These are phyloP conservation scores for Fusarium camptoceras DNA, from an alignment of 2,329 filamentous ascomycete genomes.

Conservation along the genomic window DNA sequence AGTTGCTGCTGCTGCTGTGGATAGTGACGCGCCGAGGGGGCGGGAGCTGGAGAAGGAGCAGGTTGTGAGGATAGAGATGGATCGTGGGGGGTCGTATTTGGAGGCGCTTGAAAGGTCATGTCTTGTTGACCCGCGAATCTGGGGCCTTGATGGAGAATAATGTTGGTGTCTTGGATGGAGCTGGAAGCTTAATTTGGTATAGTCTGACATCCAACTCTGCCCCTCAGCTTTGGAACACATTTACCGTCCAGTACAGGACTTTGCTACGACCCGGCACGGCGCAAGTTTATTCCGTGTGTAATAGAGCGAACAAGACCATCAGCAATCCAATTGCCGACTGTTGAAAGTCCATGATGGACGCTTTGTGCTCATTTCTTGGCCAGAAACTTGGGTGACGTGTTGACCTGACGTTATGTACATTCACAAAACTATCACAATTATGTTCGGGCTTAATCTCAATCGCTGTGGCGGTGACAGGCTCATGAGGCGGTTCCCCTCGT, in stretches of 20 bases:
- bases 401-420: background rate
- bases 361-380: background rate
- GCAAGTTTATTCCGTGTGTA: background rate
- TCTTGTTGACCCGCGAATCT: constrained; percentile 42
- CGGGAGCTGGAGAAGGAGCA: constrained; percentile 31
- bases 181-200: constrained; percentile 45
- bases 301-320: background rate
- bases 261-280: background rate
- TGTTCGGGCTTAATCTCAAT: background rate
- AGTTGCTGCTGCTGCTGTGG: constrained; percentile 44
- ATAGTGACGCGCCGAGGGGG: constrained; percentile 45
- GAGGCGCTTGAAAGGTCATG: constrained; percentile 48
- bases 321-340: background rate
- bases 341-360: background rate
- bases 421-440: background rate
- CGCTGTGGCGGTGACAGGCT: background rate
- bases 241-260: background rate
- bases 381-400: background rate
- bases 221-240: constrained; percentile 7
- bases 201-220: constrained; percentile 27
- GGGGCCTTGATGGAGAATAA: constrained; percentile 40
- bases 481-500: background rate
- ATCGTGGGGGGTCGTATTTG: constrained; percentile 38
- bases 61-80: constrained; percentile 35
- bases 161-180: constrained; percentile 42